Evolutionary conservation across 345 rosid genomes (phyloP), one percentile per base, ranked within the genome.

Genomic region (Gossypioides kirkii): DNA sequence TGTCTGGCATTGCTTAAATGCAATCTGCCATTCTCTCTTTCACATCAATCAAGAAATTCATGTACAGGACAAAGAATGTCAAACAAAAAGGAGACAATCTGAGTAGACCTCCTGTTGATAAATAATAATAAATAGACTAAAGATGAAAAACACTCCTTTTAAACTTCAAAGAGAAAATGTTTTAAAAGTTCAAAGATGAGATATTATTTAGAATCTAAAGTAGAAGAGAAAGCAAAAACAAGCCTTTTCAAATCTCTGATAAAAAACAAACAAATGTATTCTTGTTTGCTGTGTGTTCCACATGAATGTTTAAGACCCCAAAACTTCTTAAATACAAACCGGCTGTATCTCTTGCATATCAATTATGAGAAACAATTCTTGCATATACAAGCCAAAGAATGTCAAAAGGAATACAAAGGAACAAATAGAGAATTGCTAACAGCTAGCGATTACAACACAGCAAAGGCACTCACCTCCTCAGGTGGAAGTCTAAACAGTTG

Each of bases 401-500:
- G 11, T 38, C 47, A 54, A 43, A 43, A 20, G 3, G 42, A 64
- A 61, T 3, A 17, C 2, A 61, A 20, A 42, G 52, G 14, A 36
- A 62, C 67, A 32, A 32, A 6, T 9, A n/a, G 8, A 67, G 18
- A 65, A 43, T 22, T 43, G 36, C 53, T 58, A 45, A 45, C 11
- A 20, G 42, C 56, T 47, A 23, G 56, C 55, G 56, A 22, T 56
- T 25, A 42, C 62, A 14, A 17, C 26, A 56, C 58, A 20, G 54
- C 17, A 23, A 66, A 65, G 63, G 47, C 54, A 76, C 91, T 81
- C 75, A 92, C 97, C 82, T 92, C 96, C 17, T 92, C 94, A 28
- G 83, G 79, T 20, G 97, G 96, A 80, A 92, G 96, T 65, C 92
- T 88, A 76, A 92, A 92, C 64, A 92, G 69, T 75, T 88, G 97